Evolutionary conservation across 1,139 yeast genomes (phyloP), one percentile per base, ranked within the genome.

Genomic region (Candida labiduridarum): DNA sequence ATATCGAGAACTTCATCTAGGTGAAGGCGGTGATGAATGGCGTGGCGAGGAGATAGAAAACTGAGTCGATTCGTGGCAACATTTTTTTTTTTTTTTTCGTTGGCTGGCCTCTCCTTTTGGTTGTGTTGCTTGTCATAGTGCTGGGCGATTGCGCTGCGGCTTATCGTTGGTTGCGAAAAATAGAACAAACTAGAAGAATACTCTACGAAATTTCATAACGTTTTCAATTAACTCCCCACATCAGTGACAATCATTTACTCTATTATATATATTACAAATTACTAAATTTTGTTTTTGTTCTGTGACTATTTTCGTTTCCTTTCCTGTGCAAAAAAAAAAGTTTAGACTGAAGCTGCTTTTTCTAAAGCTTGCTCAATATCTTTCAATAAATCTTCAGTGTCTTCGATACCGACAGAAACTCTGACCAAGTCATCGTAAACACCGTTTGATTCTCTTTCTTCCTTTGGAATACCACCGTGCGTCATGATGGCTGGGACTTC

Each of bases 401-500:
- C 96, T 74, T 90, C 96, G 59, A 89, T 87, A 74, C 96, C 96
- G 52, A 89, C 94, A 55, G 90, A 83, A 54, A 89, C 76, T 77
- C 96, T 84, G 60, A 89, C 78, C 69, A 90, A 79, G 71, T 89
- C 91, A 62, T 89, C 96, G 61, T 64, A 87, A 45, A 90, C 95
- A 58, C 96, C 96, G 52, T 85, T 81, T 47, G 84, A 80, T 70
- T 87, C 95, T 72, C 96, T 84, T 63, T 83, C 85, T 50, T 76
- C 89, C 69, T 80, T 79, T 64, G 96, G 92, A 69, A 90, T 89
- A 66, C 96, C 96, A 51, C 95, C 95, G 64, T 89, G 96, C 60
- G 96, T 89, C 96, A 89, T 89, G 50, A 85, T 84, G 51, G 96
- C 96, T 48, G 96, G 96, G 47, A 89, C 94, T 72, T 89, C 96